phyloP scores from a whole-genome alignment of 768 basidiomycete species.

The Boletus reticuloceps region DNA sequence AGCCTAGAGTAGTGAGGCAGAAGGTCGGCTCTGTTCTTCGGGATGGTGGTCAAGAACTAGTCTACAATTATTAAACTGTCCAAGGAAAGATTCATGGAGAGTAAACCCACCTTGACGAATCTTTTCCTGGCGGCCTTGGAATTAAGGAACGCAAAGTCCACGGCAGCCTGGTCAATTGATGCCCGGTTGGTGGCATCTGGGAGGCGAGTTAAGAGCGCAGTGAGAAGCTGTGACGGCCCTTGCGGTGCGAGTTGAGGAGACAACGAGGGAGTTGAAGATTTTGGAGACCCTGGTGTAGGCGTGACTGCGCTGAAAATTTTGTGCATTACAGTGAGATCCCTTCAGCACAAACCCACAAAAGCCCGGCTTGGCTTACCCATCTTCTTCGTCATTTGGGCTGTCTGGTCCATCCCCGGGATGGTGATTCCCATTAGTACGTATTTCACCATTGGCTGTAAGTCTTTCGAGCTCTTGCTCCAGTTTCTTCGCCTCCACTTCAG shows the following conservation, averaged over 20 bases:
- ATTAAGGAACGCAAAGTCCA: conserved; percentile 96
- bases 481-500: conserved; percentile 65
- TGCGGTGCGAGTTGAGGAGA: conserved; percentile 77
- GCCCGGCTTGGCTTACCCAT: conserved; percentile 17
- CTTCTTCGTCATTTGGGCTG: conserved; percentile 30
- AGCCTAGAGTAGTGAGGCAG: conserved; percentile 91
- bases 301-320: conserved; percentile 44
- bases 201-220: conserved; percentile 83
- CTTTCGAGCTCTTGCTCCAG: conserved; percentile 77
- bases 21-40: conserved; percentile 85
- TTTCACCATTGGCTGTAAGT: conserved; percentile 41
- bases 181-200: conserved; percentile 92
- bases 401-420: conserved; percentile 6
- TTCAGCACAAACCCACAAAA: background rate
- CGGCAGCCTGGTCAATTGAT: conserved; percentile 88
- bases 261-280: conserved; percentile 52
- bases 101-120: conserved; percentile 65
- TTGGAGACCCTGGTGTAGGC: conserved; percentile 68
- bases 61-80: conserved; percentile 8
- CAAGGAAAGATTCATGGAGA: background rate
- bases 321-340: conserved; percentile 37
- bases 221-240: conserved; percentile 91
- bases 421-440: conserved; percentile 19
- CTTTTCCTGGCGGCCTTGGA: conserved; percentile 95
- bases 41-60: conserved; percentile 79